These are phyloP conservation scores for Blastobotrys aristatus DNA, from an alignment of 1,139 yeast genomes.

Conservation along the genomic window DNA sequence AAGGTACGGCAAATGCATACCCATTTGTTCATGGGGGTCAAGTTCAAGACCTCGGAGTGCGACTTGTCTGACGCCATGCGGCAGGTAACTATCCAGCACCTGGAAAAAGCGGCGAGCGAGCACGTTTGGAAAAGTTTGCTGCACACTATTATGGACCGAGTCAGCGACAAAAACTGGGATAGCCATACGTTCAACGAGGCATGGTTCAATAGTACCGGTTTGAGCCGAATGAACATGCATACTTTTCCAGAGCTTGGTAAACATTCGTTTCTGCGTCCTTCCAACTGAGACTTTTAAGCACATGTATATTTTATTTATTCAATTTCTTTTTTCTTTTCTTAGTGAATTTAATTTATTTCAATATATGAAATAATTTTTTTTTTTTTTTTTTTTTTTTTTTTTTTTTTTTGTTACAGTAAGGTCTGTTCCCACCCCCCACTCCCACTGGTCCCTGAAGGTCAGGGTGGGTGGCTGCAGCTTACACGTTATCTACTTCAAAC, in stretches of 20 bases:
- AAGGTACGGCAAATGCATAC: slow-evolving; percentile 7
- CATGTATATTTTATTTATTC: background rate
- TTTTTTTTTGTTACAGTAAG: background rate
- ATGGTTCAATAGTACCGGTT: slow-evolving; percentile 13
- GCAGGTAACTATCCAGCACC: slow-evolving; percentile 1
- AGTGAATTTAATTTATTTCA: background rate
- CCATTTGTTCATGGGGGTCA: slow-evolving; percentile 5
- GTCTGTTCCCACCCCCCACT: no score
- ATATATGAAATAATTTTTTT: no score
- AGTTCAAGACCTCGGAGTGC: slow-evolving; percentile 6
- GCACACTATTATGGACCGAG: slow-evolving; percentile 11
- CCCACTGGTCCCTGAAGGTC: no score
- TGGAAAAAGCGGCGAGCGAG: slow-evolving; percentile 10
- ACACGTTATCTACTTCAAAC: no score
- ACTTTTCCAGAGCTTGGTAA: slow-evolving; percentile 8
- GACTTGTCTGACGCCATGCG: slow-evolving; percentile 11
- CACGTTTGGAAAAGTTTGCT: slow-evolving; percentile 12
- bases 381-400: slow-evolving; percentile 1
- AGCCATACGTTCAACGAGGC: slow-evolving; percentile 9
- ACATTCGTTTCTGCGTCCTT: background rate
- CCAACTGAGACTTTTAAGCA: background rate
- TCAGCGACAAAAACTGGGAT: slow-evolving; percentile 8
- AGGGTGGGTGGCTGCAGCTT: no score
- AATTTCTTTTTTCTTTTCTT: background rate
- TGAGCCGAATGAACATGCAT: background rate